Evolutionary conservation across 768 basidiomycete genomes (phyloP), one percentile per base, ranked within the genome.

Genomic region (Tricholoma hemisulphureum): DNA sequence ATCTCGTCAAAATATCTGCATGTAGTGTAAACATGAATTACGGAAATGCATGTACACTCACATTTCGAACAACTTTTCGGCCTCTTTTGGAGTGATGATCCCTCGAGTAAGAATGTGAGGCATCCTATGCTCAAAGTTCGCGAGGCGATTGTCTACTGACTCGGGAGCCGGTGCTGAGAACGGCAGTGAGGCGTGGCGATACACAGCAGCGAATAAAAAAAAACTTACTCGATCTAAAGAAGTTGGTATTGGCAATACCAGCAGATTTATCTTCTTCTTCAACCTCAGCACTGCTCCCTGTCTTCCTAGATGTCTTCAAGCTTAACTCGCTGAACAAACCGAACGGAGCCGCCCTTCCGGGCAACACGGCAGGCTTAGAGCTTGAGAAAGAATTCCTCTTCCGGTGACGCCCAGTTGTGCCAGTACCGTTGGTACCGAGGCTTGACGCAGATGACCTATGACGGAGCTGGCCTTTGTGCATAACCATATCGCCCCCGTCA

Each of bases 241-340:
- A 92, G 63, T 85, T 71, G 2, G 76, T 79, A 55, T 79, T 86
- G 0, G 87, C 89, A 34, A 92, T 83, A 1, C 88, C 89, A 14
- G 88, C 73, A 11, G 79, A 79, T 28, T 79, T 75, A 14, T 81
- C 78, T 41, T 76, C 71, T 6, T 78, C 80, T 28, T 74, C 77
- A n/a, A 74, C 69, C 58, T 77, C 68, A 55, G 73, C 71, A 63
- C 78, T 71, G 53, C 67, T 65, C 5, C 70, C 69, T 60, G 73
- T 65, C 56, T 75, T 70, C 57, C 73, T 63, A 46, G 66, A 63
- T 64, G 74, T 78, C 67, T 77, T 80, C 62, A 89, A 70, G 51
- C 78, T 77, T 60, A 91, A 71, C 6, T 79, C 76, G n/a, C 86
- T 87, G 71, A 93, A 87, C 58, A 93, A 68, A n/a, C 91, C 90